Conservation (phyloP, 2,329 filamentous ascomycete species). For the Exophiala sideris region DNA sequence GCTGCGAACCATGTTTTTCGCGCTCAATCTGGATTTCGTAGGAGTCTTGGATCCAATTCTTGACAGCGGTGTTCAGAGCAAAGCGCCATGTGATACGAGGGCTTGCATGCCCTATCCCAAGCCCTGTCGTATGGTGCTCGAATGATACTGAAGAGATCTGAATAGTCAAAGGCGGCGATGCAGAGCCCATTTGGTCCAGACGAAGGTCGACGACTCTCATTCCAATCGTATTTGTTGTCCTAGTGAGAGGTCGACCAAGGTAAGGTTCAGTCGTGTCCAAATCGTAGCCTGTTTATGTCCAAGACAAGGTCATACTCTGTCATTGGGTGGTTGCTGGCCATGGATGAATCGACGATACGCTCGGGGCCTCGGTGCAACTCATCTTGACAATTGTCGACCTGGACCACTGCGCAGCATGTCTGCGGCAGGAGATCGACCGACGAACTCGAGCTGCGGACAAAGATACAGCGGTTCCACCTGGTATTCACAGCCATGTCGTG, state of each 20-base stretch:
- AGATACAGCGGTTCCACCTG: not conserved
- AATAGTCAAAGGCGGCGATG: not conserved
- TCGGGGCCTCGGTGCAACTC: not conserved
- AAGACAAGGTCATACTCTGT: not conserved
- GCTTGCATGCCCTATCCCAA: constrained; percentile 26
- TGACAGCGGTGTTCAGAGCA: not conserved
- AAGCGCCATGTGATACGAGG: constrained; percentile 34
- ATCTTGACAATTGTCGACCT: not conserved
- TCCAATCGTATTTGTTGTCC: not conserved
- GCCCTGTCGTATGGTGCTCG: constrained; percentile 22
- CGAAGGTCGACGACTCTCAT: not conserved
- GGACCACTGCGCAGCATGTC: not conserved
- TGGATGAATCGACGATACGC: not conserved
- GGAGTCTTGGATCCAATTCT: constrained; percentile 29
- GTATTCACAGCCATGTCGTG: not conserved
- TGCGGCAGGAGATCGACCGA: not conserved
- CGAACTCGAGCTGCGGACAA: not conserved
- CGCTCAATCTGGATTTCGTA: constrained; percentile 30
- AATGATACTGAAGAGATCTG: constrained; percentile 3
- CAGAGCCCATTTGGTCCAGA: not conserved
- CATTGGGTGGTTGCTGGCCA: not conserved
- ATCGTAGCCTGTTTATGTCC: not conserved
- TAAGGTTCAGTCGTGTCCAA: not conserved
- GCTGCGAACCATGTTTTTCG: not conserved
- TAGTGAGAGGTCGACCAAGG: not conserved